Evolutionary conservation across 768 basidiomycete species (phyloP).

Genomic region (Amanita muscaria): DNA sequence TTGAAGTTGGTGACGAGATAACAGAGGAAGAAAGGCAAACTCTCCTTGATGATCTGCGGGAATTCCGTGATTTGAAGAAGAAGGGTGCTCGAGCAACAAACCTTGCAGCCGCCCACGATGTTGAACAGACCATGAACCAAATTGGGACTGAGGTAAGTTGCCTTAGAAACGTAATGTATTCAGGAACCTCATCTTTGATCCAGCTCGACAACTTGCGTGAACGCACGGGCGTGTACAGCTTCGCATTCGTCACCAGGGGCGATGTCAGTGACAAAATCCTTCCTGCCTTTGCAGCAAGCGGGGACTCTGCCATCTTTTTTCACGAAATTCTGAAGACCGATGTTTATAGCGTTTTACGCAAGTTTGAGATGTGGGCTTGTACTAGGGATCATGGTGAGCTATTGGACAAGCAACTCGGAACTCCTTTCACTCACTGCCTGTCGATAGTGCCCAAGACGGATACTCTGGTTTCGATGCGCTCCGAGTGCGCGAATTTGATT

Average conservation of each 20-base stretch:
- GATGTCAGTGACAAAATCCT: neutral
- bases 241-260: constrained; percentile 1
- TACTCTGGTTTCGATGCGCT: neutral
- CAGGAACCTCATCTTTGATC: neutral
- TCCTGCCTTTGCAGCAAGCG: neutral
- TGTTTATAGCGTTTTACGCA: neutral
- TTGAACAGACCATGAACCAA: neutral
- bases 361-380: constrained; percentile 11
- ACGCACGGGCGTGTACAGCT: neutral
- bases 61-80: neutral
- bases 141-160: constrained; percentile 1
- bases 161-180: neutral
- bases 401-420: too few relatives aligned
- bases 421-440: too few relatives aligned
- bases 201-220: neutral
- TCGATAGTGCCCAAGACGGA: neutral
- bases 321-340: constrained; percentile 2
- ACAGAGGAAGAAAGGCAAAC: neutral
- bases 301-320: neutral
- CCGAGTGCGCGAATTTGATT: constrained; percentile 5
- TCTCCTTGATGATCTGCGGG: neutral
- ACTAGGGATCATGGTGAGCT: constrained; percentile 9
- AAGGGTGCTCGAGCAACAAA: neutral
- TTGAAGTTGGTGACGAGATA: too few relatives aligned
- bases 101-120: neutral